phyloP scores from a whole-genome alignment of 495 filamentous ascomycete genomes.

The Hyaloscypha finlandica region DNA sequence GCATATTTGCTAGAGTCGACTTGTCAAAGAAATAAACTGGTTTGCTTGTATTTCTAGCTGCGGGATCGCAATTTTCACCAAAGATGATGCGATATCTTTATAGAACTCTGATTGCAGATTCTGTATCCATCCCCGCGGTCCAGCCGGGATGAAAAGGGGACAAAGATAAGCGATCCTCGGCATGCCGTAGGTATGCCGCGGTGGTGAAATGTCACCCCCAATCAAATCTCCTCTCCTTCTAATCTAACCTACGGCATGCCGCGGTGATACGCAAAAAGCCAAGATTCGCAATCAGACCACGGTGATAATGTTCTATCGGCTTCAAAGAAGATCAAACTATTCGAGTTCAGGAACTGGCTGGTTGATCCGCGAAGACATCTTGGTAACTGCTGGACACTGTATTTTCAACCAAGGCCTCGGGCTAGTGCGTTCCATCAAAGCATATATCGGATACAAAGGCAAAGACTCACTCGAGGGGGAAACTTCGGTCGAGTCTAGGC shows the following conservation, averaged over 20 bases:
- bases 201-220: background rate
- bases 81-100: background rate
- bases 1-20: background rate
- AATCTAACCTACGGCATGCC: slow-evolving; percentile 18
- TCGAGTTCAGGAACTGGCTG: no score
- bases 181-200: slow-evolving; percentile 17
- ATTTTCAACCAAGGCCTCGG: no score
- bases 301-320: background rate
- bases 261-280: slow-evolving; percentile 8
- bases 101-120: background rate
- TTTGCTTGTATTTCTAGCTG: background rate
- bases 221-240: background rate
- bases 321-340: no score
- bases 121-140: background rate
- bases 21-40: background rate
- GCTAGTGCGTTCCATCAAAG: no score
- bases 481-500: no score
- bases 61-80: no score
- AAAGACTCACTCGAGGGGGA: no score
- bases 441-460: no score
- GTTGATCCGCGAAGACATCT: no score
- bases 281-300: background rate
- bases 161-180: background rate
- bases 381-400: no score
- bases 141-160: background rate